Evolutionary conservation across 129 eudicot genomes (phyloP), one percentile per base, ranked within the genome.

Genomic region (Ambrosia trifida): DNA sequence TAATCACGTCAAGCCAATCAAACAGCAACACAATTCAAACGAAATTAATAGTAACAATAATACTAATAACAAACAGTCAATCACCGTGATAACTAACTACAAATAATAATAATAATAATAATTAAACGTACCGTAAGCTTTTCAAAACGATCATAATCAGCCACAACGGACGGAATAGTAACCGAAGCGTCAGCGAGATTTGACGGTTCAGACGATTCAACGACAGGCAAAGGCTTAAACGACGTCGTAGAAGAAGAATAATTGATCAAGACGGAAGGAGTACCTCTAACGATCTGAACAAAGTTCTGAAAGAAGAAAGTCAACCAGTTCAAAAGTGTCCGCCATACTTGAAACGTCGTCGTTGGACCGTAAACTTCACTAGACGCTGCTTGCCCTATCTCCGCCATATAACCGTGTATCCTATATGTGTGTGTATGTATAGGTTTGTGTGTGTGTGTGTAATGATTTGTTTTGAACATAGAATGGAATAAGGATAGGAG

Each of bases 291-390:
- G 89, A 95, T 90, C 95, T 95, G 99, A 59, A 84, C 76, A 18
- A 95, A 95, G 97, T 90, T 90, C 96, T 95, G 97, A 59, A 90
- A 83, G 80, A 95, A 72, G 70, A 95, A 90, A 18, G 86, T 81
- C 72, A 95, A 46, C 97, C 99, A 95, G 87, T 90, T 90, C 59
- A 90, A 19, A 40, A 95, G 82, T 44, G 99, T 77, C 70, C 82
- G 76, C 97, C 97, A 94, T 72, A 87, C 85, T 64, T 93, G 98
- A 30, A 84, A 72, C 18, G 95, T 84, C 72, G 80, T 85, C 77
- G 95, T 78, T 66, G 87, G 91, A 83, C 89, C 91, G 83, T 89
- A 89, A n/a, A 89, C 96, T 62, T 93, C 96, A 64, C 78, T 77
- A 44, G 83, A 72, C 64, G 85, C 75, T 74, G 85, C 76, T 74